Evolutionary conservation across 331 rosid species (phyloP).

Genomic region (Telfairia occidentalis): DNA sequence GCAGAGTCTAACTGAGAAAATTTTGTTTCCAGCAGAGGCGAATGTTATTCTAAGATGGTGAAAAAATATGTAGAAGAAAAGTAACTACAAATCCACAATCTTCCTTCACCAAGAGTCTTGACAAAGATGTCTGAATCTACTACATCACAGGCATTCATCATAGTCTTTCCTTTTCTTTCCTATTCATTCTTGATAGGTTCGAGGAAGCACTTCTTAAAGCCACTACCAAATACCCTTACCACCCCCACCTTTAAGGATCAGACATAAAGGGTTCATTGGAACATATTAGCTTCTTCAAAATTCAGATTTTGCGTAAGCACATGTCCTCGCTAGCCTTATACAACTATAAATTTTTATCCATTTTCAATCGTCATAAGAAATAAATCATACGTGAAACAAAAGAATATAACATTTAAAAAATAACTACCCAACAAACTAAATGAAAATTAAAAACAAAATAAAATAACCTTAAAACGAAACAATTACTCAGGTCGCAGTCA

Average conservation of each 20-base stretch:
- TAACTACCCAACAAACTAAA: no score
- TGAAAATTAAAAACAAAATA: no score
- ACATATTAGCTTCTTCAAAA: no score
- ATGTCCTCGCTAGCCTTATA: not conserved
- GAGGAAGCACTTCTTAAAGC: not conserved
- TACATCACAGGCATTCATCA: not conserved
- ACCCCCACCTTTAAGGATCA: not conserved
- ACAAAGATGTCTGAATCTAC: not conserved
- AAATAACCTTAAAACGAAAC: no score
- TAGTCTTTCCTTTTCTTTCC: not conserved
- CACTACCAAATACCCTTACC: not conserved
- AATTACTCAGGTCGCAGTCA: not conserved
- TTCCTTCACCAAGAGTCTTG: not conserved
- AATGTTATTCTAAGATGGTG: not conserved
- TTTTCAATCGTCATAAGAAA: no score
- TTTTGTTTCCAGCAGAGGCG: not conserved
- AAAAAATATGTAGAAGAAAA: not conserved
- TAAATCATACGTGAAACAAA: no score
- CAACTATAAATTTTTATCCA: no score
- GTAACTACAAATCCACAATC: not conserved
- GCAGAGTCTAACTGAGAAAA: no score
- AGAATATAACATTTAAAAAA: no score
- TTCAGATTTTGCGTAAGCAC: no score
- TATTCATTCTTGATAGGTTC: not conserved
- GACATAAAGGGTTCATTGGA: not conserved